Base-by-base conservation (phyloP, 495 filamentous ascomycete species). In the Penicillium riverlandense region DNA sequence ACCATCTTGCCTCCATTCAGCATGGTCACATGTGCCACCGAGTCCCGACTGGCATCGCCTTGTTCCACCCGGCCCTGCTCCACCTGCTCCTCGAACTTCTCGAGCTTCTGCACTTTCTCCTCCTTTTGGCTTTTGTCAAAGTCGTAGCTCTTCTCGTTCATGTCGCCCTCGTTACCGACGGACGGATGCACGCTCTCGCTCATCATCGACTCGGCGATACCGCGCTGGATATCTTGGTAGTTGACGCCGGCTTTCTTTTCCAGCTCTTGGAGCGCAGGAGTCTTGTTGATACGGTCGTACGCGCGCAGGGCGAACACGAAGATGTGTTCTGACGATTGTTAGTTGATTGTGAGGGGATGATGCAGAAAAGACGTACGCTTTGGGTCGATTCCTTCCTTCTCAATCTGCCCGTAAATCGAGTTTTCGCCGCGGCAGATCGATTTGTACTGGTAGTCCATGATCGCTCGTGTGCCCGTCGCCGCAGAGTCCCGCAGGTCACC, bases 371-470 rank as follows among this genome's bases (percentile, higher is more conserved):
- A 14, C 33, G 29, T 61, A 70, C 69, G 41, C 38, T 50, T 78
- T 0, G 92, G 88, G 52, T 96, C 78, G 11, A 96, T 78, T 4
- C 88, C 91, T 50, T 87, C 76, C 4, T 82, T 83, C 15, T 73
- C 63, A 27, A 96, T 80, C 52, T 85, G 85, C 11, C 76, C 84
- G 54, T 84, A 90, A 39, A 96, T 96, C 9, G 87, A 95, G 59
- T 96, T 73, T 52, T 95, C 82, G 2, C 92, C 91, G 10, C 91
- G 85, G 53, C 82, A 83, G 46, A 98, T 95, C 1, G 88, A 92
- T 61, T 92, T 96, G 67, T 91, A 98, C 61, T 96, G 91, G 61
- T 96, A 98, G 57, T 96, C 90, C 88, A 98, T 98, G 57, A 96
- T 98, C 4, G 90, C 90, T 44, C 88, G 69, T 0, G 91, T 96